Percentiles rank a stretch among this genome's conserved stretches.
These are phyloP conservation scores for Fusarium burgessii DNA, from an alignment of 2,329 filamentous ascomycete species.

Conservation along the genomic window DNA sequence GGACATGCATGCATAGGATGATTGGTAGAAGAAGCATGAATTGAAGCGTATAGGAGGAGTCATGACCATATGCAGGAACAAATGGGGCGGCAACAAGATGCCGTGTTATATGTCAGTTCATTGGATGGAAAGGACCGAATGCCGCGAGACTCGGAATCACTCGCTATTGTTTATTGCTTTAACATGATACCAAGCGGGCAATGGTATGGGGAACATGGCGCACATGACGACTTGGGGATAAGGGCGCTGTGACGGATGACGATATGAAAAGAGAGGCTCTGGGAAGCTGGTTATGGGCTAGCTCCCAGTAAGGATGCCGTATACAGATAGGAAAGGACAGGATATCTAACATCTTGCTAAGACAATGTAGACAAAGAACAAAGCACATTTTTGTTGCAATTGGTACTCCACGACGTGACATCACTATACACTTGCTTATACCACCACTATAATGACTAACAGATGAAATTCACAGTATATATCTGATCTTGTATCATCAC, in stretches of 20 bases:
- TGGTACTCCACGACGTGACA: background rate
- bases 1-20: slow-evolving; percentile 40
- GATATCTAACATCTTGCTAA: slow-evolving; percentile 24
- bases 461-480: slow-evolving; percentile 1
- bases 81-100: slow-evolving; percentile 31
- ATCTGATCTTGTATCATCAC: slow-evolving; percentile 3
- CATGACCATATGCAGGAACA: slow-evolving; percentile 47
- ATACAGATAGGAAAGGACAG: slow-evolving; percentile 30
- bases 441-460: background rate
- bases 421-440: background rate
- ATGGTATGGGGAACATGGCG: slow-evolving; percentile 42
- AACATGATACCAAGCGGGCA: slow-evolving; percentile 46
- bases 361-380: slow-evolving; percentile 15
- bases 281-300: slow-evolving; percentile 48
- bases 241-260: slow-evolving; percentile 26
- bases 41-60: slow-evolving; percentile 19
- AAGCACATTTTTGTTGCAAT: slow-evolving; percentile 1
- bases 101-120: slow-evolving; percentile 28
- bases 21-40: slow-evolving; percentile 17
- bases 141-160: slow-evolving; percentile 37
- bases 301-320: slow-evolving; percentile 37
- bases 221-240: slow-evolving; percentile 38
- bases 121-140: slow-evolving; percentile 30
- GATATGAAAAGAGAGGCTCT: slow-evolving; percentile 44
- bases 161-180: slow-evolving; percentile 40